Evolutionary conservation across 768 basidiomycete genomes (phyloP).

Genomic region (Dendrothele bispora): DNA sequence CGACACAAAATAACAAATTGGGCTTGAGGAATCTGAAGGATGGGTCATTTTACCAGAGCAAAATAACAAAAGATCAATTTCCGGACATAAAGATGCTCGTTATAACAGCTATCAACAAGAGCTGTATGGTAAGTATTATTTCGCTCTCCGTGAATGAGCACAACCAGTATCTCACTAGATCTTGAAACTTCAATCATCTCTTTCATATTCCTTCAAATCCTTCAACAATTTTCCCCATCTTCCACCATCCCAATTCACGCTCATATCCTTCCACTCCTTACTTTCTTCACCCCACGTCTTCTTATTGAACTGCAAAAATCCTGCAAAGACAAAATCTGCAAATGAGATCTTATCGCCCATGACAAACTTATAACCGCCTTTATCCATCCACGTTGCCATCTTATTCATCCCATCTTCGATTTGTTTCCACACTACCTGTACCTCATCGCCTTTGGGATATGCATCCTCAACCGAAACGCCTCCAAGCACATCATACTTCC

Average conservation of each 20-base stretch:
- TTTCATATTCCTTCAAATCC: constrained; percentile 16
- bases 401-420: constrained; percentile 8
- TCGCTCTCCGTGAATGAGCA: too few species aligned
- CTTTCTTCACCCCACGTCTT: constrained; percentile 15
- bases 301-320: constrained; percentile 15
- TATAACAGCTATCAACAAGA: too few species aligned
- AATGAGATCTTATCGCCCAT: constrained; percentile 22
- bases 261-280: constrained; percentile 23
- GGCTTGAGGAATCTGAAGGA: too few species aligned
- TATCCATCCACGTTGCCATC: constrained; percentile 10
- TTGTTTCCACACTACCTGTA: constrained; percentile 3
- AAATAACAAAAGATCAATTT: too few species aligned
- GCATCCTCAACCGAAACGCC: constrained; percentile 1
- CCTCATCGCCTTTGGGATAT: background rate
- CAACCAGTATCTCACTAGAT: too few species aligned
- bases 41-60: too few species aligned
- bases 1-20: too few species aligned
- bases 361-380: constrained; percentile 31
- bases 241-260: constrained; percentile 17
- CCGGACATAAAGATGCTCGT: too few species aligned
- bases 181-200: background rate
- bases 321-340: constrained; percentile 23
- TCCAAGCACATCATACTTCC: background rate
- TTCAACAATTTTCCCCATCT: constrained; percentile 19
- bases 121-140: too few species aligned